A percentile compares a stretch with the other conserved stretches of the same genome.
Conservation (phyloP, 768 basidiomycete genomes). For the Rhizopogon salebrosus region DNA sequence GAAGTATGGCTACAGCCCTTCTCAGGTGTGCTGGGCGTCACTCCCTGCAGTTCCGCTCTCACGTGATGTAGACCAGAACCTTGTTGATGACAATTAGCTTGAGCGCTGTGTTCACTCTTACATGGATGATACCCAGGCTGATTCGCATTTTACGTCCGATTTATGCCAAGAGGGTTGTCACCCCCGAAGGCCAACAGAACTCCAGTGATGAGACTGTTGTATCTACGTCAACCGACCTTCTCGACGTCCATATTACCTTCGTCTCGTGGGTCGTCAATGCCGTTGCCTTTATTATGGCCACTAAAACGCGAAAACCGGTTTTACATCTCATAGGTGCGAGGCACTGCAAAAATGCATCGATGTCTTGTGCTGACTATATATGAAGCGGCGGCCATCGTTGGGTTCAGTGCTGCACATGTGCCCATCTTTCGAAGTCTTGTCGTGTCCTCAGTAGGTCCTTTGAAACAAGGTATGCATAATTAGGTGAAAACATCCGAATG, state of each 20-base stretch:
- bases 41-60: neutral
- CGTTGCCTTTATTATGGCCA: slow-evolving; percentile 10
- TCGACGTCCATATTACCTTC: slow-evolving; percentile 25
- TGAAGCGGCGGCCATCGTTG: slow-evolving; percentile 15
- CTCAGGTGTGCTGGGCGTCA: slow-evolving; percentile 12
- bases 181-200: neutral
- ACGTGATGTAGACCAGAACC: slow-evolving; percentile 20
- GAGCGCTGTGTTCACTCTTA: slow-evolving; percentile 14
- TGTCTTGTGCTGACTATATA: neutral
- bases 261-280: slow-evolving; percentile 13
- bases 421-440: slow-evolving; percentile 22
- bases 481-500: too few relatives aligned
- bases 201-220: neutral
- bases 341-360: too few relatives aligned
- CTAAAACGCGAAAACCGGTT: slow-evolving; percentile 5
- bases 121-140: slow-evolving; percentile 15
- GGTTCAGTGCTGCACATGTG: slow-evolving; percentile 9
- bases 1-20: slow-evolving; percentile 22
- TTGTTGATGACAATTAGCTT: slow-evolving; percentile 15
- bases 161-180: slow-evolving; percentile 7
- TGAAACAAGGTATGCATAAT: slow-evolving; percentile 20
- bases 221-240: slow-evolving; percentile 16
- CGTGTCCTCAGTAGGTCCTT: slow-evolving; percentile 21
- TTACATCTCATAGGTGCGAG: slow-evolving; percentile 13
- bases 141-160: slow-evolving; percentile 22